These are phyloP conservation scores for Leccinum griseonigrum DNA, from an alignment of 1,284 basidiomycete species.

Conservation along the genomic window DNA sequence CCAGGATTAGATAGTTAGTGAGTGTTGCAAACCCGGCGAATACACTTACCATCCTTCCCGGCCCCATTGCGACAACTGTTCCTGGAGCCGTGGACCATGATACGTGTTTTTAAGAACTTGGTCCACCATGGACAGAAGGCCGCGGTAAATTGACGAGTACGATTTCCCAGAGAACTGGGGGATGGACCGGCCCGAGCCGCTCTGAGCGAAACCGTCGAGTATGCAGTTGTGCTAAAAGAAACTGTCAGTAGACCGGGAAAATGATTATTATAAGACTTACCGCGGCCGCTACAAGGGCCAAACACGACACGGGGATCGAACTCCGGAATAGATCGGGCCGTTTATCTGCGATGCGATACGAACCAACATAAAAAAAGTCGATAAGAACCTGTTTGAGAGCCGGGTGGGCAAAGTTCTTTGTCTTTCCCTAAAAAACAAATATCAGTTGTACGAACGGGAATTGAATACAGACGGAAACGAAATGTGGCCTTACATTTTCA, in stretches of 20 bases:
- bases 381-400: no score
- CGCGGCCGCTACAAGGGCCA: not conserved
- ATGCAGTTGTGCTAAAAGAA: not conserved
- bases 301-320: not conserved
- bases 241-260: not conserved
- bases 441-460: not conserved
- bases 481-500: not conserved
- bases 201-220: not conserved
- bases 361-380: not conserved
- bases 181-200: not conserved
- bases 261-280: not conserved
- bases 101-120: not conserved
- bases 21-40: not conserved
- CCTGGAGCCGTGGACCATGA: not conserved
- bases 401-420: no score
- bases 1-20: not conserved
- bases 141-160: not conserved
- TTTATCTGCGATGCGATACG: not conserved
- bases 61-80: not conserved
- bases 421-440: not conserved
- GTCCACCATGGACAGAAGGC: not conserved
- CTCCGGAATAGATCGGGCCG: not conserved
- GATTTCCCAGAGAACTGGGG: not conserved
- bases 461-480: not conserved
- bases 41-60: not conserved